Evolutionary conservation across 192 early-diverging fungal species (phyloP).

Genomic region (Backusella circina): DNA sequence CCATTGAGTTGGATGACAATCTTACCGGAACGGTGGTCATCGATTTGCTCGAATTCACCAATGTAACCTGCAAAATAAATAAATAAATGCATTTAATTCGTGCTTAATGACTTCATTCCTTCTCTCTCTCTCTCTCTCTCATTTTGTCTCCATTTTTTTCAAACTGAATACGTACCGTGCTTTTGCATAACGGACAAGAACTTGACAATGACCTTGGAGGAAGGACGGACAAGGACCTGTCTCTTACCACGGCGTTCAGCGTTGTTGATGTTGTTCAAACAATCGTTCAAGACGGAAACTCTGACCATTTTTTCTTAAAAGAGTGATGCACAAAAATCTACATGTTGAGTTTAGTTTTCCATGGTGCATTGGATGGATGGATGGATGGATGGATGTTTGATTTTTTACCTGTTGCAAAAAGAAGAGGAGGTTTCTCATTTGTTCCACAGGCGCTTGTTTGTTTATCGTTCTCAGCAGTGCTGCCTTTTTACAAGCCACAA

Average conservation of each 20-base stretch:
- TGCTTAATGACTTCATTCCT: no score
- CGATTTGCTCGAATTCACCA: constrained; percentile 98
- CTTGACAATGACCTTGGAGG: constrained; percentile 98
- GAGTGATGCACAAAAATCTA: constrained; percentile 6
- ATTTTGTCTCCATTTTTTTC: background rate
- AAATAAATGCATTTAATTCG: background rate
- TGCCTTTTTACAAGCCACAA: background rate
- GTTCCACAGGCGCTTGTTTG: background rate
- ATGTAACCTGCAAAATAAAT: constrained; percentile 75
- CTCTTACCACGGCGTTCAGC: constrained; percentile 98
- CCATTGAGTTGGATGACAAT: constrained; percentile 98
- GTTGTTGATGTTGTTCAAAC: constrained; percentile 98
- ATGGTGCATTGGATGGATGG: background rate
- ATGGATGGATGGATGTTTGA: constrained; percentile 14
- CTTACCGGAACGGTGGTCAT: constrained; percentile 97
- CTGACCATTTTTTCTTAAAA: constrained; percentile 88
- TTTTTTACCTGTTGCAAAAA: constrained; percentile 9
- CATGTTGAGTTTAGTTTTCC: background rate
- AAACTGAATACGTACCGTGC: constrained; percentile 65
- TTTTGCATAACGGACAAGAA: constrained; percentile 99
- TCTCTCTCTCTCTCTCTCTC: no score
- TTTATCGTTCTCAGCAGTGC: background rate
- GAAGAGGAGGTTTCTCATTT: background rate
- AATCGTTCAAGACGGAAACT: constrained; percentile 95
- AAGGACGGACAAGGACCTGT: constrained; percentile 94